A percentile compares a stretch with the other conserved stretches of the same genome.
Conservation (phyloP, 768 basidiomycete species). For the Leccinum obscurum region DNA sequence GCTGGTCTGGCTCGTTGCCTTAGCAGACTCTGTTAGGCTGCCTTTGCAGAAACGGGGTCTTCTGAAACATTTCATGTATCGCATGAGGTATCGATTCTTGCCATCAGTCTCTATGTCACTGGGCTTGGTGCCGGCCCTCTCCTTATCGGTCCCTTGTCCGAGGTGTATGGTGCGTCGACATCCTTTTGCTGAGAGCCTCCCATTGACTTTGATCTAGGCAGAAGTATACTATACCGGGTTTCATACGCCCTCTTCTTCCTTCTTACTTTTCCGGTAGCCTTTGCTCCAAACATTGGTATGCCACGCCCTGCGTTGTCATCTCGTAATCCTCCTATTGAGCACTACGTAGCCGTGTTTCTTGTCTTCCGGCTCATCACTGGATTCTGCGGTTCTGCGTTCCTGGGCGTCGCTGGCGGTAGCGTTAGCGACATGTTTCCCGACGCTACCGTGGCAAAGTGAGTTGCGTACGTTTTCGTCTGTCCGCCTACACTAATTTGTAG, state of each 20-base stretch:
- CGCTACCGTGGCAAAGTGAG: conserved; percentile 58
- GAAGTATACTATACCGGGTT: conserved; percentile 59
- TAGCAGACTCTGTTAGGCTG: conserved; percentile 40
- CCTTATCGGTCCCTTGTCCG: conserved; percentile 44
- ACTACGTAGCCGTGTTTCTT: conserved; percentile 52
- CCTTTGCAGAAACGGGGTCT: conserved; percentile 63
- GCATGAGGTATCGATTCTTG: conserved; percentile 49
- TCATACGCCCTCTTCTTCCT: conserved; percentile 63
- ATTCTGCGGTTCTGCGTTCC: conserved; percentile 54
- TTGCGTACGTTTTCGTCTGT: conserved; percentile 4
- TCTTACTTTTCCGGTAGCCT: conserved; percentile 71
- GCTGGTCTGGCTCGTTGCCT: not conserved
- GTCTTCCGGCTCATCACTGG: conserved; percentile 61
- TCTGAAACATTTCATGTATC: conserved; percentile 53
- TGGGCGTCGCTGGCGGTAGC: conserved; percentile 61
- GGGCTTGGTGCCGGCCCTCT: conserved; percentile 38
- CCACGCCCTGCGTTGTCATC: not conserved
- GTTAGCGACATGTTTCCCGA: conserved; percentile 60
- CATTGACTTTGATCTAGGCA: conserved; percentile 36
- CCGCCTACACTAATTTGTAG: conserved; percentile 27
- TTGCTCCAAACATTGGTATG: conserved; percentile 62
- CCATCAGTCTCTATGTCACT: conserved; percentile 45
- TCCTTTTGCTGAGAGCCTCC: not conserved
- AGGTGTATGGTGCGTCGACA: conserved; percentile 31
- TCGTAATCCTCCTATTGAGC: not conserved